phyloP scores from a whole-genome alignment of 139 green algal species.

The Chlorella sp. region DNA sequence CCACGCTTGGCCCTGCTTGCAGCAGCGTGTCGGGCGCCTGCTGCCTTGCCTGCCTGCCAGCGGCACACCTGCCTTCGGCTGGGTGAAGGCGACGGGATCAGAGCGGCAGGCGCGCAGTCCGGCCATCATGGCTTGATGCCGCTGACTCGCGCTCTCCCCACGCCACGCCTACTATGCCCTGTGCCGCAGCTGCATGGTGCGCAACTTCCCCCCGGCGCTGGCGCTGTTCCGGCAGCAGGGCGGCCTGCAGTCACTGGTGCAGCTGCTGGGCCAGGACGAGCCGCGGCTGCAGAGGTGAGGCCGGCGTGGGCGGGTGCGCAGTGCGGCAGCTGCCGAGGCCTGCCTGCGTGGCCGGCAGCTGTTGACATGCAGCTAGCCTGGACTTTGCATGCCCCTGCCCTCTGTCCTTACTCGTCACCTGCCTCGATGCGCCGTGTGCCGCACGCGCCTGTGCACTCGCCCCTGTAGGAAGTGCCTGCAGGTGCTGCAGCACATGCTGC shows the following conservation, averaged over 20 bases:
- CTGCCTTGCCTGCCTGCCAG: background rate
- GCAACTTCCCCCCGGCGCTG: conserved; percentile 15
- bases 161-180: no score
- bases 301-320: background rate
- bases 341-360: background rate
- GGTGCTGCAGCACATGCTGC: conserved; percentile 52
- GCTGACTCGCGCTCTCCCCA: background rate
- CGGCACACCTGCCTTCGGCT: background rate
- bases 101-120: no score
- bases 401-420: background rate
- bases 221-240: conserved; percentile 4
- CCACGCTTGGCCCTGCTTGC: background rate
- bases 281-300: conserved; percentile 21
- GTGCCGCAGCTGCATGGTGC: conserved; percentile 25
- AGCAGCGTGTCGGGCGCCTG: no score
- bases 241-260: conserved; percentile 9
- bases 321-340: background rate
- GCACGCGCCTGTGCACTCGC: background rate
- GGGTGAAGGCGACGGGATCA: no score
- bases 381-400: background rate
- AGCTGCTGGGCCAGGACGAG: conserved; percentile 7
- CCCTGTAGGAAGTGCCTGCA: conserved; percentile 55
- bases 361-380: background rate
- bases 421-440: background rate
- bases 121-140: background rate